Percentiles rank a stretch among this genome's conserved stretches.
Evolutionary conservation across 352 stramenopile species (phyloP).

Genomic region (Aphanomyces stellatus): DNA sequence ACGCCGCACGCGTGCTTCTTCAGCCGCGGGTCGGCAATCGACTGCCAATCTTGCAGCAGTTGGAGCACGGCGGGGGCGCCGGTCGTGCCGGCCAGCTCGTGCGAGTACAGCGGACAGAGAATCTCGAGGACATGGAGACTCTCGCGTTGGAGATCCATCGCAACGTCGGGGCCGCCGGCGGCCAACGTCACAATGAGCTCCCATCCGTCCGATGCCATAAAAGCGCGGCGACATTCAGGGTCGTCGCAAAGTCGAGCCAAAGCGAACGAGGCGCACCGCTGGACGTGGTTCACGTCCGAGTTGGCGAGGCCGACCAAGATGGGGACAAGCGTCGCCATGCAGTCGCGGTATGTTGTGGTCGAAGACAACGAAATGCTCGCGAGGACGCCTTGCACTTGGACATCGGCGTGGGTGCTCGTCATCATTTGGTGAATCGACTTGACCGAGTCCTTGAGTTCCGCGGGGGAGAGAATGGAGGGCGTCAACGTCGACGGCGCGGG

Average conservation of each 20-base stretch:
- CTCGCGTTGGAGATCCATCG: constrained; percentile 68
- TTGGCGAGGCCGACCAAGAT: constrained; percentile 57
- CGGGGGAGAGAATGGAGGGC: constrained; percentile 40
- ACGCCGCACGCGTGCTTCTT: constrained; percentile 82
- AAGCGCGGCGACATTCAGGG: constrained; percentile 70
- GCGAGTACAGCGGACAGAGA: constrained; percentile 71
- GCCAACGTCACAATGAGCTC: constrained; percentile 76
- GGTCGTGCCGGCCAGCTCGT: constrained; percentile 62
- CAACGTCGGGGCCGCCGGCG: constrained; percentile 45
- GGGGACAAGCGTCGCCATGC: constrained; percentile 55
- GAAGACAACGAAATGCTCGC: constrained; percentile 72
- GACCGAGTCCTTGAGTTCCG: constrained; percentile 28
- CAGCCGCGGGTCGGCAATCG: constrained; percentile 70
- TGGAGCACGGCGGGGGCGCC: constrained; percentile 47
- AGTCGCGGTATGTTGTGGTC: constrained; percentile 21
- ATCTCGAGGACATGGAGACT: constrained; percentile 83
- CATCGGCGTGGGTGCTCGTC: constrained; percentile 64
- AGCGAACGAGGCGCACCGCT: constrained; percentile 57
- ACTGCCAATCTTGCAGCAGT: constrained; percentile 70
- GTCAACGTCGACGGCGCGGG: constrained; percentile 40
- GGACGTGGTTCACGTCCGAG: constrained; percentile 47
- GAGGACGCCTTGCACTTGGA: constrained; percentile 74
- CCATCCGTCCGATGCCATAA: constrained; percentile 73
- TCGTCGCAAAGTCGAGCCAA: constrained; percentile 76
- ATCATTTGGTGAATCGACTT: constrained; percentile 55